Conservation (phyloP, 2,329 filamentous ascomycete genomes). For the Trichoderma hamatum region DNA sequence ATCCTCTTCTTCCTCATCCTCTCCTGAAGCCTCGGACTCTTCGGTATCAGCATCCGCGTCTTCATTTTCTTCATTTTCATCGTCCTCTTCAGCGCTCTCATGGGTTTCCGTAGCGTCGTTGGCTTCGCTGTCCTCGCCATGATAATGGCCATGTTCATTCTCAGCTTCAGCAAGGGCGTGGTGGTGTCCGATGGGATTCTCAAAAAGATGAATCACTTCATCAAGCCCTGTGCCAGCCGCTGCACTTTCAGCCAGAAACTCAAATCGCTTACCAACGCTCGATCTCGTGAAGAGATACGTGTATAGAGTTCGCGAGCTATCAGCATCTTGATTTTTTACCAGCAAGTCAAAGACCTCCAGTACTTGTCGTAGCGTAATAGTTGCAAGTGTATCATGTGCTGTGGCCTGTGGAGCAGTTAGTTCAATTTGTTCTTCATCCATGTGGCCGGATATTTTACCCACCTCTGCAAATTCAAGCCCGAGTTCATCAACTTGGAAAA, state of each 20-base stretch:
- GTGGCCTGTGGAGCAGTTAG: conserved; percentile 42
- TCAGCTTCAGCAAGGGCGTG: conserved; percentile 1
- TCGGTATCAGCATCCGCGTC: background rate
- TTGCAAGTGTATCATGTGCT: conserved; percentile 40
- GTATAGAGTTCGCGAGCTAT: conserved; percentile 45
- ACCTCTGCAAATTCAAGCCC: conserved; percentile 58
- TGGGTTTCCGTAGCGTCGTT: conserved; percentile 6
- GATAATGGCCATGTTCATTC: conserved; percentile 30
- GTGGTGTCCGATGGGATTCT: conserved; percentile 31
- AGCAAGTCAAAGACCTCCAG: conserved; percentile 48
- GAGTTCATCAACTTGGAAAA: conserved; percentile 56
- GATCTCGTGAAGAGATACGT: conserved; percentile 48
- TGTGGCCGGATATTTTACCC: conserved; percentile 30
- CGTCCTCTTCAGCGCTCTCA: conserved; percentile 1
- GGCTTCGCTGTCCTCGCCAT: conserved; percentile 9
- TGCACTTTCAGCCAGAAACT: conserved; percentile 47
- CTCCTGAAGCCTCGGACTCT: conserved; percentile 28
- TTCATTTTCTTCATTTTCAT: conserved; percentile 7
- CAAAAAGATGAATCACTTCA: conserved; percentile 46
- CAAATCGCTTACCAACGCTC: conserved; percentile 44
- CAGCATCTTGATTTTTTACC: conserved; percentile 49
- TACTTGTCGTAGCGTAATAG: conserved; percentile 47
- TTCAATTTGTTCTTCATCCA: background rate
- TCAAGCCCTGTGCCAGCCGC: conserved; percentile 46
- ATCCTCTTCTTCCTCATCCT: conserved; percentile 15